These are phyloP conservation scores for Hydrangea macrophylla DNA, from an alignment of 148 eudicot genomes.

Conservation along the genomic window DNA sequence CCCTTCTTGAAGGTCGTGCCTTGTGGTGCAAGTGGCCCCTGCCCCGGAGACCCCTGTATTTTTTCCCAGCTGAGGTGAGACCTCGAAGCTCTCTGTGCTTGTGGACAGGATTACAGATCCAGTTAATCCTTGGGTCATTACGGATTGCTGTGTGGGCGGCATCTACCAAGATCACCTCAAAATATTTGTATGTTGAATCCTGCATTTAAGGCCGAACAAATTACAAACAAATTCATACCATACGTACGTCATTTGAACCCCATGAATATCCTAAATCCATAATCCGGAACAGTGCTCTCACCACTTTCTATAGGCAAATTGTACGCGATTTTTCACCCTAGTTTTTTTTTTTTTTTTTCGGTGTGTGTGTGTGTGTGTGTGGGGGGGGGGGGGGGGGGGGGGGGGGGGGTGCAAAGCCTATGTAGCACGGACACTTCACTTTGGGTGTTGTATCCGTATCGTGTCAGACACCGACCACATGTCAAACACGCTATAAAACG, in stretches of 20 bases:
- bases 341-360: too few species aligned
- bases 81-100: slow-evolving; percentile 60
- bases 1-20: slow-evolving; percentile 48
- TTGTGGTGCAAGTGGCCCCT: slow-evolving; percentile 49
- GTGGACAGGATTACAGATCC: slow-evolving; percentile 58
- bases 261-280: neutral
- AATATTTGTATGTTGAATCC: slow-evolving; percentile 55
- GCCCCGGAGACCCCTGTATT: slow-evolving; percentile 49
- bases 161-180: slow-evolving; percentile 48
- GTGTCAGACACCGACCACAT: too few species aligned
- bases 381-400: too few species aligned
- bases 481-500: too few species aligned
- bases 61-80: slow-evolving; percentile 52
- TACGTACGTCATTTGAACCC: too few species aligned
- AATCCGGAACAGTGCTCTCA: neutral
- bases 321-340: too few species aligned
- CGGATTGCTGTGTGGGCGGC: slow-evolving; percentile 46
- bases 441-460: too few species aligned
- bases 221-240: neutral
- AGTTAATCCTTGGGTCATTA: slow-evolving; percentile 51
- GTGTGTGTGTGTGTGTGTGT: too few species aligned
- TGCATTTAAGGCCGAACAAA: slow-evolving; percentile 1
- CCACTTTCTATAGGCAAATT: neutral
- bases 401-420: too few species aligned
- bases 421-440: too few species aligned